Evolutionary conservation across 108 stramenopile species (phyloP).

Genomic region (Pseudonitzschia delicatissima): DNA sequence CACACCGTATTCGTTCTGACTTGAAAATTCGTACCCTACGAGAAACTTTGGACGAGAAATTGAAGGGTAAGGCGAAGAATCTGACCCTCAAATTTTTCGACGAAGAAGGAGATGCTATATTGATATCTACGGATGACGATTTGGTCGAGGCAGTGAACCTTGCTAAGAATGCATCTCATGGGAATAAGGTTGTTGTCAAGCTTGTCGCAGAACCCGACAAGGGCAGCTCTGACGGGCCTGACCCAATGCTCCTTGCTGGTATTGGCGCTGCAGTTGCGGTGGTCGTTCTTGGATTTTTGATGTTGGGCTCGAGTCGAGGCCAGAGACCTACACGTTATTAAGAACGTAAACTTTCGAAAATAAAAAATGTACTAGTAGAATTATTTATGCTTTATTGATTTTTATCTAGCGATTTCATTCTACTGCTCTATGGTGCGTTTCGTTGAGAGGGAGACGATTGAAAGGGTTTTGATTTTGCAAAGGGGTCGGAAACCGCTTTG

Average conservation of each 20-base stretch:
- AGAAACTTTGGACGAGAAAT: constrained; percentile 48
- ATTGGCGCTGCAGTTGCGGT: constrained; percentile 25
- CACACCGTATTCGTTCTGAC: constrained; percentile 68
- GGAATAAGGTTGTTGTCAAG: constrained; percentile 63
- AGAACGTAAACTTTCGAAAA: background rate
- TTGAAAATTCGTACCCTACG: constrained; percentile 45
- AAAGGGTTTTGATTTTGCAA: constrained; percentile 49
- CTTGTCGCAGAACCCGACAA: constrained; percentile 29
- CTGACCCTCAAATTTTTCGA: constrained; percentile 78
- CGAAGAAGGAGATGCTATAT: constrained; percentile 86
- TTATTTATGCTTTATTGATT: background rate
- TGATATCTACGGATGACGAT: constrained; percentile 77
- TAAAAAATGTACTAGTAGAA: background rate
- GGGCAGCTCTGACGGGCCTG: background rate
- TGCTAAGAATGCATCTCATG: constrained; percentile 32
- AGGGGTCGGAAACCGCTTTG: constrained; percentile 48
- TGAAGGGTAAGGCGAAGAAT: constrained; percentile 27
- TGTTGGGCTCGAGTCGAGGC: background rate
- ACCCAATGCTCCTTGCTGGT: constrained; percentile 27
- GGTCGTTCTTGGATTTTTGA: constrained; percentile 23
- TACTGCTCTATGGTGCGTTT: constrained; percentile 46
- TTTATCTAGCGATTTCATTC: background rate
- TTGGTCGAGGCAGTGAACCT: constrained; percentile 67
- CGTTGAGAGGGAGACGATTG: constrained; percentile 43
- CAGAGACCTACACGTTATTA: constrained; percentile 3